Evolutionary conservation across 169 alveolate species (phyloP).

Genomic region (Plasmodium relictum): DNA sequence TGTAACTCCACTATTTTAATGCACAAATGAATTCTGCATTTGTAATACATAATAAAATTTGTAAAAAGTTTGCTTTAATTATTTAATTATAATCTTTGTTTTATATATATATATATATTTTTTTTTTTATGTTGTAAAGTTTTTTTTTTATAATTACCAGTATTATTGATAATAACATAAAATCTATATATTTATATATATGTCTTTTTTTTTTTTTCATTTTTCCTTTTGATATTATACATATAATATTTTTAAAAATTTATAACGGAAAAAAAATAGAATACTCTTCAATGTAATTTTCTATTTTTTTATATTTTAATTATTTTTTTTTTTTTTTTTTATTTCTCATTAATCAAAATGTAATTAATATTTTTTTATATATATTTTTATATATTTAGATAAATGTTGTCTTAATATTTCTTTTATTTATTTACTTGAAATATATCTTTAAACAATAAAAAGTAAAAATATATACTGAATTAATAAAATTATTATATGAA

Average conservation of each 20-base stretch:
- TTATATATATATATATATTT: no score
- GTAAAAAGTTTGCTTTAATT: conserved; percentile 27
- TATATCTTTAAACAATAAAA: no score
- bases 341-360: neutral
- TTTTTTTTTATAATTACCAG: conserved; percentile 10
- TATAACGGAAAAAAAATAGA: conserved; percentile 8
- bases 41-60: conserved; percentile 20
- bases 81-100: neutral
- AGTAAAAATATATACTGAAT: neutral
- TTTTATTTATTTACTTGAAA: no score
- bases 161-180: conserved; percentile 18
- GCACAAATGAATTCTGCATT: conserved; percentile 10
- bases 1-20: neutral
- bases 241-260: conserved; percentile 21
- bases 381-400: neutral
- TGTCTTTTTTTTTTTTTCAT: neutral
- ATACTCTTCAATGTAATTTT: conserved; percentile 22
- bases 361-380: neutral
- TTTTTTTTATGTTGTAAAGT: conserved; percentile 10
- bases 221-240: neutral
- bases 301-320: neutral
- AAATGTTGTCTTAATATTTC: neutral
- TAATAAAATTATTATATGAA: neutral
- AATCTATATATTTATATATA: neutral
- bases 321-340: neutral